Evolutionary conservation across 768 basidiomycete genomes (phyloP), one percentile per base, ranked within the genome.

Genomic region (Hysterangium stoloniferum): DNA sequence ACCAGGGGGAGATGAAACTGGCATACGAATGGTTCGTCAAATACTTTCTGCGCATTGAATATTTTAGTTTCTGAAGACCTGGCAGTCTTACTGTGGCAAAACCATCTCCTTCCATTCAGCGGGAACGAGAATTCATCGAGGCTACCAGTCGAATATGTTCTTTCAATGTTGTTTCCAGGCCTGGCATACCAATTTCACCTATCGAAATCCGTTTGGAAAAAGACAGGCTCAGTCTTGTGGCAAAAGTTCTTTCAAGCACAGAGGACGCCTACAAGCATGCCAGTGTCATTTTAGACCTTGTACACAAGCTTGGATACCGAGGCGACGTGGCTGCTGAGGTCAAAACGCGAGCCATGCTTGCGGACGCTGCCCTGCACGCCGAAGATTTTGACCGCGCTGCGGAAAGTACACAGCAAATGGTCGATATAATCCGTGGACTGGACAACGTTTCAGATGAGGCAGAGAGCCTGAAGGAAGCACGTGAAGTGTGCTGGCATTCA

Each of bases 101-200:
- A 5, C 65, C 71, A 4, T 83, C 91, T 0, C 76, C 80, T 15
- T 71, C 70, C 0, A 72, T 94, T 48, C 57, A 65, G 12, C 71
- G 69, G 52, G 91, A 97, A 63, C 84, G 82, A 50, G 86, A 91
- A 48, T 99, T 97, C 66, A 96, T 99, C 55, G 94, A 98, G 69
- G 96, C 96, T 1, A 99, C 96, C 1, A 95, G 92, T 22, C 84
- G 90, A 2, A 82, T 99, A 9, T 80, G 84, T n/a, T 91, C 95
- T 3, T 99, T 90, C 73, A 87, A 89, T 52, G 75, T 95, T 53
- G 73, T 73, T 62, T 82, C 90, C 20, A 74, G 79, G 4, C 78
- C 82, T 7, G 84, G 88, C 40, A 77, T 84, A 36, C 76, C 82
- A 5, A 82, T 98, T 45, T 78, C 91, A 7, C 95, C 95, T 0